Evolutionary conservation across 495 filamentous ascomycete genomes (phyloP).

Genomic region (Copromyces sp.): DNA sequence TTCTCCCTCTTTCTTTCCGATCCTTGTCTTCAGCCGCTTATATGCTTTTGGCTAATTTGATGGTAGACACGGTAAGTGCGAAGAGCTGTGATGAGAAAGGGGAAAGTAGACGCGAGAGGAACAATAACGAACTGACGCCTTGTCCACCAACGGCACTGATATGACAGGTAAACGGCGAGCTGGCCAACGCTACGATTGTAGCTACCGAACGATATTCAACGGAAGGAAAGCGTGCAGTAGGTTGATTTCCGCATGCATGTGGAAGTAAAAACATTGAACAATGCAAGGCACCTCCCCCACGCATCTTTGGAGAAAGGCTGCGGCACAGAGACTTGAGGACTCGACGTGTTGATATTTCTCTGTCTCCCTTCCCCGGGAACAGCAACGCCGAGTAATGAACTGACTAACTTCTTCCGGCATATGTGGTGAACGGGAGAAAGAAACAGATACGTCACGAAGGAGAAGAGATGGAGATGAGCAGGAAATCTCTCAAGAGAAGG

Average conservation of each 20-base stretch:
- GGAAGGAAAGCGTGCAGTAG: background rate
- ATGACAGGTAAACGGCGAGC: background rate
- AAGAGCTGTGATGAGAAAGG: background rate
- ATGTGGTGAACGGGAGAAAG: background rate
- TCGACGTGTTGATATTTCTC: background rate
- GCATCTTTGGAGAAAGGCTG: background rate
- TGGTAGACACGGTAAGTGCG: background rate
- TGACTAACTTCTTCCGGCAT: background rate
- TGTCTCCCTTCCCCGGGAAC: background rate
- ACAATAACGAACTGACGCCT: background rate
- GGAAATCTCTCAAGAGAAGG: background rate
- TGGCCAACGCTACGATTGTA: background rate
- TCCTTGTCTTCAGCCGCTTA: background rate
- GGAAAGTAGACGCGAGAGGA: background rate
- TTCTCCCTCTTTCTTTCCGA: background rate
- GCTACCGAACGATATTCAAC: background rate
- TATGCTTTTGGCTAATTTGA: background rate
- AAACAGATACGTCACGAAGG: background rate
- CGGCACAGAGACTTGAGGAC: background rate
- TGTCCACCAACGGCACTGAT: background rate
- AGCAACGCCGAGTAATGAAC: background rate
- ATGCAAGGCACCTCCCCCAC: background rate
- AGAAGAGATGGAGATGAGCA: background rate
- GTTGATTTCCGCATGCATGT: background rate
- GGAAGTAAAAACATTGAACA: background rate